Evolutionary conservation across 2,329 filamentous ascomycete genomes (phyloP).

Genomic region (Fusarium graminum): DNA sequence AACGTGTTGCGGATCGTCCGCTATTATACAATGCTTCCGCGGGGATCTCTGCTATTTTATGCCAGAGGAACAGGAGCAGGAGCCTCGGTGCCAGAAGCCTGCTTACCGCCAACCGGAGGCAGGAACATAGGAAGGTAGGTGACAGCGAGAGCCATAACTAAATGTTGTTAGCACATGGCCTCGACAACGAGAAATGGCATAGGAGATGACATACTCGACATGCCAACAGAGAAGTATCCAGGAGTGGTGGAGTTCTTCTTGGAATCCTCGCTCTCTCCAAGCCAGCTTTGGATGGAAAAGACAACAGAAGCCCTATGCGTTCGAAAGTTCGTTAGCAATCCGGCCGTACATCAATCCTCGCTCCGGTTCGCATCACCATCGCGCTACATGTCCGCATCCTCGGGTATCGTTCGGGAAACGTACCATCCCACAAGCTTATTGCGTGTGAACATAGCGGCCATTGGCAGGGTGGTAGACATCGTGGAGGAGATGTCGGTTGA

Average conservation of each 20-base stretch:
- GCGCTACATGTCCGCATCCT: constrained; percentile 12
- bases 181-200: background rate
- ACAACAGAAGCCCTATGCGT: constrained; percentile 76
- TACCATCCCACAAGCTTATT: constrained; percentile 83
- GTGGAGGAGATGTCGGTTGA: constrained; percentile 79
- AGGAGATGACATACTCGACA: constrained; percentile 73
- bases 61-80: constrained; percentile 42
- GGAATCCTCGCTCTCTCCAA: constrained; percentile 78
- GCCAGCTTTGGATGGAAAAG: constrained; percentile 81
- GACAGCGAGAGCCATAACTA: constrained; percentile 71
- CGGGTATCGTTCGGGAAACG: constrained; percentile 40
- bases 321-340: constrained; percentile 16
- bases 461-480: constrained; percentile 83
- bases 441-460: constrained; percentile 84
- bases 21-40: constrained; percentile 17
- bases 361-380: constrained; percentile 13
- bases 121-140: constrained; percentile 66
- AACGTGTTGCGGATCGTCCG: background rate
- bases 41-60: constrained; percentile 9
- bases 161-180: constrained; percentile 22
- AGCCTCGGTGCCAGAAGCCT: constrained; percentile 53
- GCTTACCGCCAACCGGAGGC: constrained; percentile 54
- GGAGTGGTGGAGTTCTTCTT: constrained; percentile 77
- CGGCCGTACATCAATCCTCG: background rate
- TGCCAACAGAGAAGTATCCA: constrained; percentile 77